Evolutionary conservation across 2,329 filamentous ascomycete species (phyloP).

Genomic region (Cercospora berteroae): DNA sequence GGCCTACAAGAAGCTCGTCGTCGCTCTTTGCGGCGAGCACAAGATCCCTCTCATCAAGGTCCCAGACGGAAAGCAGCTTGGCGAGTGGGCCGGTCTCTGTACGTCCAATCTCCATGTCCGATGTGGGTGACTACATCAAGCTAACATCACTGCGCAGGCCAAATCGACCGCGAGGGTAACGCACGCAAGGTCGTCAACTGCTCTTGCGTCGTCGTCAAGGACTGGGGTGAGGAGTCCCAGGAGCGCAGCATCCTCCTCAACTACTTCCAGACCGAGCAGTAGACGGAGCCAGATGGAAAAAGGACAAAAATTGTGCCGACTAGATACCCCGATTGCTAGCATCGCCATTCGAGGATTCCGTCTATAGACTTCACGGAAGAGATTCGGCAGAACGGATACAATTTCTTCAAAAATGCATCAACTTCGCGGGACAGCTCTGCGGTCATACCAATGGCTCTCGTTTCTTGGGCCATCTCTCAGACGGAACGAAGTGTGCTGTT

Average conservation of each 20-base stretch:
- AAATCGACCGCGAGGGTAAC: conserved; percentile 98
- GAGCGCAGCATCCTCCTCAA: conserved; percentile 98
- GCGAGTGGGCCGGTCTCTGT: conserved; percentile 99
- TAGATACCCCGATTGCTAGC: conserved; percentile 7
- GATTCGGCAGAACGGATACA: conserved; percentile 3
- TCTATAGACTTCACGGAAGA: neutral
- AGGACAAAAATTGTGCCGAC: conserved; percentile 3
- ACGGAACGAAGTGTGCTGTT: neutral
- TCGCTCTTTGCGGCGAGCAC: conserved; percentile 98
- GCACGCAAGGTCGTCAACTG: conserved; percentile 99
- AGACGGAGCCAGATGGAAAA: conserved; percentile 28
- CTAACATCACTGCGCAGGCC: conserved; percentile 58
- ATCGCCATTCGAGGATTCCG: conserved; percentile 4
- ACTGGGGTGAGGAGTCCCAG: conserved; percentile 99
- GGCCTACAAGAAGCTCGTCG: conserved; percentile 99
- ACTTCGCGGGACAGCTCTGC: conserved; percentile 1
- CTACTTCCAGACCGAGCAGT: conserved; percentile 93
- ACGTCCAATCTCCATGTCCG: conserved; percentile 52
- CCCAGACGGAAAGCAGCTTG: conserved; percentile 98
- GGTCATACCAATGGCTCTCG: neutral
- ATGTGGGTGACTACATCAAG: neutral
- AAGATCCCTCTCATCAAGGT: conserved; percentile 99
- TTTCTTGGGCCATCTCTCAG: neutral
- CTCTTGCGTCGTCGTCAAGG: conserved; percentile 99
- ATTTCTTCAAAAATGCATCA: neutral